Evolutionary conservation across 345 rosid species (phyloP).

Genomic region (Psidium friedrichsthalianum): DNA sequence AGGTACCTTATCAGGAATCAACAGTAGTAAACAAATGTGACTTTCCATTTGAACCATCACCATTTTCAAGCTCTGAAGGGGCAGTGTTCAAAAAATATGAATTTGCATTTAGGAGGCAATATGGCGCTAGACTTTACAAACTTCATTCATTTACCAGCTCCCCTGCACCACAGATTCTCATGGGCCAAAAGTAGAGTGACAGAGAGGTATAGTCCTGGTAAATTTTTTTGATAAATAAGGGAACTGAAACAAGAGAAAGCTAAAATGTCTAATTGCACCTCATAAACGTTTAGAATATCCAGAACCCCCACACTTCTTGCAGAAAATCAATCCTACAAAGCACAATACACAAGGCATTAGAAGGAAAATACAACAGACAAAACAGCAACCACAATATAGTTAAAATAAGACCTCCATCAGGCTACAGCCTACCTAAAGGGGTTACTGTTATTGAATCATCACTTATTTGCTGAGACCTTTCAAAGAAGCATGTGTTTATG

Average conservation of each 20-base stretch:
- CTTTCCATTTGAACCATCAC: not conserved
- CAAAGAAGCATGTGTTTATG: not conserved
- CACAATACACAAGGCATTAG: not conserved
- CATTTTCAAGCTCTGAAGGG: not conserved
- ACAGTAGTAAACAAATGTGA: not conserved
- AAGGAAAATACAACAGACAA: not conserved
- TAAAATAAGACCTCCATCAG: not conserved
- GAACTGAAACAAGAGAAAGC: not conserved
- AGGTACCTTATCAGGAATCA: not conserved
- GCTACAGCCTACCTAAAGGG: not conserved
- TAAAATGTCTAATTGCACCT: slow-evolving; percentile 2
- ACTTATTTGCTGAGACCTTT: not conserved
- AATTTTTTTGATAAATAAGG: slow-evolving; percentile 1
- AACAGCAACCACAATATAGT: not conserved
- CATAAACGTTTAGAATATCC: slow-evolving; percentile 59
- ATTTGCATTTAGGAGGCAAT: not conserved
- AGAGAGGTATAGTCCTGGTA: not conserved
- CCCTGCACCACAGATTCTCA: slow-evolving; percentile 1
- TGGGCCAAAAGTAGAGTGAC: not conserved
- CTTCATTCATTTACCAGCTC: not conserved
- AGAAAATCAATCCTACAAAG: slow-evolving; percentile 43
- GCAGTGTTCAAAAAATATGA: not conserved
- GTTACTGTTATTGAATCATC: not conserved
- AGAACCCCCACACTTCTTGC: slow-evolving; percentile 71
- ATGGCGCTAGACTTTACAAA: not conserved